phyloP scores from a whole-genome alignment of 805 yeast genomes.

The Debaryomyces tyrocola region DNA sequence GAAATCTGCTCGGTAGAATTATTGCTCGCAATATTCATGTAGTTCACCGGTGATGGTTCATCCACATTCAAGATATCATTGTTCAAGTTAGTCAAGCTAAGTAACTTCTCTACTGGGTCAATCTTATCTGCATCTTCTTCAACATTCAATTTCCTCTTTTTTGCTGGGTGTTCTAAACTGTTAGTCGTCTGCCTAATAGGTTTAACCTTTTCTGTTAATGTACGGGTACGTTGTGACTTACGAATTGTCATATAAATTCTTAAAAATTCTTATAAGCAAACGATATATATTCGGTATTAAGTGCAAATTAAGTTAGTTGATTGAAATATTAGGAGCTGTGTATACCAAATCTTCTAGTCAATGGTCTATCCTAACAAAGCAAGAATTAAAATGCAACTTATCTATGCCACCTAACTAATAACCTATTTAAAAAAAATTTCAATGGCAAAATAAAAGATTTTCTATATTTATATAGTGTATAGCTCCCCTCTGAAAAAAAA shows the following conservation, averaged over 20 bases:
- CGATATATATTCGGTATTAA: background rate
- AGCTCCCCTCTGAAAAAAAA: slow-evolving; percentile 6
- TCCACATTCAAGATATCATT: slow-evolving; percentile 30
- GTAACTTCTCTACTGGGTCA: slow-evolving; percentile 44
- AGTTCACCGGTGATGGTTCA: slow-evolving; percentile 4
- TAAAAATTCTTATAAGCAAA: background rate
- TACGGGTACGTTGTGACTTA: slow-evolving; percentile 32
- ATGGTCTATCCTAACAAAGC: background rate
- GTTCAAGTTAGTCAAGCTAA: slow-evolving; percentile 32
- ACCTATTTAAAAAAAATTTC: background rate
- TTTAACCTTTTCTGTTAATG: slow-evolving; percentile 20
- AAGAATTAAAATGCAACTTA: background rate
- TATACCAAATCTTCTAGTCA: background rate
- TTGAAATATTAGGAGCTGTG: background rate
- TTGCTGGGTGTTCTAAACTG: slow-evolving; percentile 6
- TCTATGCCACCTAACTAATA: background rate
- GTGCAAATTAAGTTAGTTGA: background rate
- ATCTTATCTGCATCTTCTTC: slow-evolving; percentile 27
- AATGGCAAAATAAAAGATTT: background rate
- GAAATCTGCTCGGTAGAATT: slow-evolving; percentile 13
- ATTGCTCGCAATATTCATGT: background rate
- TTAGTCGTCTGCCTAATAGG: slow-evolving; percentile 6
- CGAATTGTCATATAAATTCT: slow-evolving; percentile 18
- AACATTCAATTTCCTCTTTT: slow-evolving; percentile 6
- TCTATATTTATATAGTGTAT: background rate